Conservation (phyloP, 495 filamentous ascomycete species). For the Trichoderma virens region DNA sequence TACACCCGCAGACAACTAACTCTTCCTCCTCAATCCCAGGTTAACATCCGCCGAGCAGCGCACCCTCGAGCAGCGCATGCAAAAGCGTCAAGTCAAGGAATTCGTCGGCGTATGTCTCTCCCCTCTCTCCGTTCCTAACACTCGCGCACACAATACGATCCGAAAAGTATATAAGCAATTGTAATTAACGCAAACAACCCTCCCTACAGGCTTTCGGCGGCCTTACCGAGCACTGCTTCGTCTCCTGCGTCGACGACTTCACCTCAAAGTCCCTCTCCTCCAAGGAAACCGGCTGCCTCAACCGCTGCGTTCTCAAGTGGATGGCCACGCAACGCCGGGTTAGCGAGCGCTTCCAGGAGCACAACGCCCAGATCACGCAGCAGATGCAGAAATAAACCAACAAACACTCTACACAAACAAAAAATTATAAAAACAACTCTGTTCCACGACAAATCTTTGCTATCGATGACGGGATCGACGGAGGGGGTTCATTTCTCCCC, state of each 20-base stretch:
- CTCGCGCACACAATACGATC: too few species aligned
- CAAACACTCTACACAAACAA: not conserved
- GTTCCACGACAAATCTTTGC: not conserved
- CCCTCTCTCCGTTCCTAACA: not conserved
- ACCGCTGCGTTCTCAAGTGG: slow-evolving; percentile 91
- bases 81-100: slow-evolving; percentile 96
- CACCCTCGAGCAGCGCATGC: slow-evolving; percentile 85
- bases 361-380: slow-evolving; percentile 76
- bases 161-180: too few species aligned
- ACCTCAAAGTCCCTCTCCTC: slow-evolving; percentile 85
- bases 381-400: slow-evolving; percentile 44
- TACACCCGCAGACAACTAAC: not conserved
- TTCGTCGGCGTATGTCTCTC: slow-evolving; percentile 76
- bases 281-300: slow-evolving; percentile 82
- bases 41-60: slow-evolving; percentile 80
- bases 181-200: not conserved
- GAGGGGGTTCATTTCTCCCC: not conserved
- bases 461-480: not conserved
- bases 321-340: slow-evolving; percentile 80
- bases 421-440: not conserved
- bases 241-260: slow-evolving; percentile 96
- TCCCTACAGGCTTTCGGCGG: slow-evolving; percentile 80
- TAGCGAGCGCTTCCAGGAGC: slow-evolving; percentile 87
- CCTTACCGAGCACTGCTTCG: slow-evolving; percentile 92
- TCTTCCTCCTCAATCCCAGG: slow-evolving; percentile 16